Base-by-base conservation (phyloP, 805 yeast species). In the Monosporozyma aerobia region DNA sequence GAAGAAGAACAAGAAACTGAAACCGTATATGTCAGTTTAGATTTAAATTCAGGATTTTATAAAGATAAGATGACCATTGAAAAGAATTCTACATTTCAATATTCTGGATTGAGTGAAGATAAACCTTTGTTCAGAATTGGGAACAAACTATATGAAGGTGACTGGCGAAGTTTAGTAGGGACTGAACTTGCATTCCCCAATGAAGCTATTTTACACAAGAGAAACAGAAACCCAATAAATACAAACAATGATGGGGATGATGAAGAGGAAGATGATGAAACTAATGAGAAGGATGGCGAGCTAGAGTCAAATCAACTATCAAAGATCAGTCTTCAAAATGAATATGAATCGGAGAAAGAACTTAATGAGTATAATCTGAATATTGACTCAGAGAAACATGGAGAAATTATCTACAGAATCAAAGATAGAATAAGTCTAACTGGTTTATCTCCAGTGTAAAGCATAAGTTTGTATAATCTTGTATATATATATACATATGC, bases 121-220 rank as follows among this genome's bases (percentile, higher is more conserved):
- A 68, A 69, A 33, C 90, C 90, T 5, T 62, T 82, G 22, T 73
- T 83, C 45, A 80, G 78, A 59, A 69, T 81, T 13, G 83, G 84
- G 43, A 76, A 77, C 50, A 73, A 77, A 40, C 68, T 87, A 3
- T 88, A 81, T 64, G 80, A 81, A 65, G 94, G 95, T 1, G 70
- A 74, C 23, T 90, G 97, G 97, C 74, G 77, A 44, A 78, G 78
- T 51, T 68, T 88, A 2, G 83, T 87, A 1, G 98, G 98, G 0
- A 85, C 95, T 0, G 97, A 80, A 56, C 63, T 80, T 44, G 77
- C 67, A 4, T 64, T 67, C 39, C 68, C 68, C 11, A 57, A 63
- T 46, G 67, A 63, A 23, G 63, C 69, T n/a, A 39, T 30, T 10
- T 30, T 59, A 32, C 54, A 57, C 39, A 61, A 55, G 44, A 60